Evolutionary conservation across 257 asterid genomes (phyloP), one percentile per base, ranked within the genome.

Genomic region (Coffea eugenioides): DNA sequence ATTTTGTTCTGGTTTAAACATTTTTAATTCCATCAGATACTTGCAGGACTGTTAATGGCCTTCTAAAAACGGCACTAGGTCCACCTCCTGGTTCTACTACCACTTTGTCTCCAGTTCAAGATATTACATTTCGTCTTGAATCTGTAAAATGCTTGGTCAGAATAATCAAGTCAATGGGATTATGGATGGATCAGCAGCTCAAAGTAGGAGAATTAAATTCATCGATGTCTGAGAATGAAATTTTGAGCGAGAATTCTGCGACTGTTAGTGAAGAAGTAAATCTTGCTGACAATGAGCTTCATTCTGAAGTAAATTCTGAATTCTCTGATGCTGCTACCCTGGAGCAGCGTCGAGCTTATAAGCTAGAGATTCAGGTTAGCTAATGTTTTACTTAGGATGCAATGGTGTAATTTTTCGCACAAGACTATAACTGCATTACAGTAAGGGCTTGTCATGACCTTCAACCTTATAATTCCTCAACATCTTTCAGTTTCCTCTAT

Each of bases 31-130:
- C 92, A 70, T 87, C 86, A 83, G 86, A 85, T 88, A 79, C 83
- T 86, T 89, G 94, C 98, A 95, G 99, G 92, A 91, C 94, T 87
- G 99, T 90, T 79, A 95, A 92, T 84, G 99, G 99, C 82, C 99
- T 95, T 79, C 92, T 93, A 70, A 95, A 92, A 91, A 95, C 99
- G 77, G 96, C 99, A 74, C 88, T 95, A 80, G 99, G 99, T 78
- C 98, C 99, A 57, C 97, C 98, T 70, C 89, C 99, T 83, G 99
- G 98, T 82, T 96, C 99, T 15, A 80, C 92, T 54, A 88, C 97
- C 79, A 86, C 94, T 80, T 85, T 96, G 90, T 89, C 99, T 78
- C 95, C 96, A 59, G 95, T 87, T 84, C 99, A 96, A 83, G 99
- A 96, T 81, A 85, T 88, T 81, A 91, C 98, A 62, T 96, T 96